A percentile compares a stretch with the other conserved stretches of the same genome.
Evolutionary conservation across 805 yeast species (phyloP).

Genomic region (Tetrapisispora arboricola): DNA sequence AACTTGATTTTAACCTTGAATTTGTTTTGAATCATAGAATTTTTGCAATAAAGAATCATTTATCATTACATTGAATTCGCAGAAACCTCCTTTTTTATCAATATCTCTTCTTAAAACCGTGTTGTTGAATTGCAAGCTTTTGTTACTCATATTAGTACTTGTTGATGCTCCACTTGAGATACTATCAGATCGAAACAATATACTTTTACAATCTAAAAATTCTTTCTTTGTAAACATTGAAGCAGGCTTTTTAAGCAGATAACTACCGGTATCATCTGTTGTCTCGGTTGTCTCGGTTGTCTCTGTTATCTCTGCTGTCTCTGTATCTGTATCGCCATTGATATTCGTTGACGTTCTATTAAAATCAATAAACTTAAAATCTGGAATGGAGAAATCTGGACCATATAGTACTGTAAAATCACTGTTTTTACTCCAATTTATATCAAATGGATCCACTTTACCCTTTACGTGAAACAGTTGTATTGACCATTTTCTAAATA

Average conservation of each 20-base stretch:
- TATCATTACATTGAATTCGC: constrained; percentile 16
- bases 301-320: too few species aligned
- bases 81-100: constrained; percentile 12
- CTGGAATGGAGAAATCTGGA: constrained; percentile 35
- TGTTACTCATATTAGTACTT: constrained; percentile 1
- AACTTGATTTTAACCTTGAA: too few species aligned
- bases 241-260: too few species aligned
- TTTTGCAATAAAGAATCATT: too few species aligned
- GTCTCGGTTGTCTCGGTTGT: too few species aligned
- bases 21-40: too few species aligned
- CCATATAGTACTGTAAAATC: constrained; percentile 97
- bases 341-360: not conserved
- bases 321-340: too few species aligned
- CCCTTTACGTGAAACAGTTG: constrained; percentile 47
- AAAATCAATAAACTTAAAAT: not conserved
- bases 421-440: constrained; percentile 90
- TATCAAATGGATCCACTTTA: constrained; percentile 72
- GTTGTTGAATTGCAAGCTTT: constrained; percentile 17
- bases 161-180: not conserved
- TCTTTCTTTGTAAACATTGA: not conserved
- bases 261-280: too few species aligned
- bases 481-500: constrained; percentile 96
- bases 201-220: too few species aligned
- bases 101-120: constrained; percentile 18
- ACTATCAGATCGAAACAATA: not conserved